phyloP scores from a whole-genome alignment of 345 rosid species.

The Melaleuca quinquenervia region DNA sequence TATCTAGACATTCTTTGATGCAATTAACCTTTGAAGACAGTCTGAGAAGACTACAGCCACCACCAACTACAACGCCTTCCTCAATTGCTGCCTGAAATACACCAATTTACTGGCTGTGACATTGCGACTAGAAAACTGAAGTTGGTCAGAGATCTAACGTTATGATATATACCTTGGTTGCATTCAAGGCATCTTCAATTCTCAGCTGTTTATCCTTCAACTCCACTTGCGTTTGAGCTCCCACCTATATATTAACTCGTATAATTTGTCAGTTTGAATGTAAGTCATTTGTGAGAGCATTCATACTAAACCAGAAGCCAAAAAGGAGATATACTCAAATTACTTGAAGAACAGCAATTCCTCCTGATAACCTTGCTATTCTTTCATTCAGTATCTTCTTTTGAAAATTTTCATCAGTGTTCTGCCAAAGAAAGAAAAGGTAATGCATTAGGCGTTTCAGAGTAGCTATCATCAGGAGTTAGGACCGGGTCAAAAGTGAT shows the following conservation, averaged over 20 bases:
- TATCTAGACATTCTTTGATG: constrained; percentile 56
- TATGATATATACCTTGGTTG: constrained; percentile 59
- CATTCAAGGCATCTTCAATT: constrained; percentile 87
- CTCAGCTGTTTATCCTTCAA: constrained; percentile 83
- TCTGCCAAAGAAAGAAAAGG: constrained; percentile 27
- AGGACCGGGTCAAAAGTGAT: background rate
- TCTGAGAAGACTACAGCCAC: constrained; percentile 80
- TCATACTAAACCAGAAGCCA: background rate
- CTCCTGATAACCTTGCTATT: constrained; percentile 76
- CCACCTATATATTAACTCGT: constrained; percentile 31
- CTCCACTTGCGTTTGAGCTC: constrained; percentile 89
- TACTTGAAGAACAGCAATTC: constrained; percentile 84
- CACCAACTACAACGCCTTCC: constrained; percentile 93
- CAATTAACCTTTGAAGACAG: constrained; percentile 56
- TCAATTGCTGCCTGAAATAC: constrained; percentile 75
- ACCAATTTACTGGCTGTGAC: constrained; percentile 5
- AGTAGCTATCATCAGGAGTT: background rate
- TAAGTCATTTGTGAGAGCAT: background rate
- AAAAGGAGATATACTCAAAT: background rate
- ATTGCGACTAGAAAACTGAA: background rate
- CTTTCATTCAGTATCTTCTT: constrained; percentile 82
- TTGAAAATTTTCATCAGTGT: constrained; percentile 52
- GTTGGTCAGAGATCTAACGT: background rate
- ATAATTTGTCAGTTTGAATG: background rate
- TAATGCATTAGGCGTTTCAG: background rate